A percentile compares a stretch with the other conserved stretches of the same genome.
Evolutionary conservation across 768 basidiomycete genomes (phyloP).

Genomic region (Boletus subcaerulescens): DNA sequence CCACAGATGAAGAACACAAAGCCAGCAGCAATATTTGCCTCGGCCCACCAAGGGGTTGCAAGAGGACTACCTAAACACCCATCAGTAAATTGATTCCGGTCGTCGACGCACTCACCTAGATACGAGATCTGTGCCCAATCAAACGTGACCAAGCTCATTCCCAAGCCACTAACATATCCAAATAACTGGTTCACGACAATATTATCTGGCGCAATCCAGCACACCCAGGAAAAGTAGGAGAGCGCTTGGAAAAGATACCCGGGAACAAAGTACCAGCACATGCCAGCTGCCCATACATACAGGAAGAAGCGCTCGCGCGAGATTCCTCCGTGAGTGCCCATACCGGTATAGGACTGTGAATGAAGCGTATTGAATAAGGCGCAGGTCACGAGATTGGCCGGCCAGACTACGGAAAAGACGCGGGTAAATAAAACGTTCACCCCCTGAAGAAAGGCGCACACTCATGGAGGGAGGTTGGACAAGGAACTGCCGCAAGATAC

Average conservation of each 20-base stretch:
- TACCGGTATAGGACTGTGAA: slow-evolving; percentile 46
- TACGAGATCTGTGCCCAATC: slow-evolving; percentile 71
- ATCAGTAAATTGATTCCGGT: neutral
- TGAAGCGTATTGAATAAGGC: slow-evolving; percentile 76
- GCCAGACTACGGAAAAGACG: slow-evolving; percentile 66
- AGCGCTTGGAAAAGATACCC: slow-evolving; percentile 71
- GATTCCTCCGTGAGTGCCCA: slow-evolving; percentile 43
- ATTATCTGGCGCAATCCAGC: slow-evolving; percentile 72
- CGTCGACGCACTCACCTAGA: slow-evolving; percentile 12
- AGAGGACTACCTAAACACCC: slow-evolving; percentile 44
- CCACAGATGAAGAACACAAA: slow-evolving; percentile 66
- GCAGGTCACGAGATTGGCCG: slow-evolving; percentile 64
- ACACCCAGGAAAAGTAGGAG: slow-evolving; percentile 57
- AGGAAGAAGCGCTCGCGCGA: slow-evolving; percentile 53
- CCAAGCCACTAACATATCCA: slow-evolving; percentile 51
- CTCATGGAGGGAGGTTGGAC: slow-evolving; percentile 65
- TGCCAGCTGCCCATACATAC: slow-evolving; percentile 35
- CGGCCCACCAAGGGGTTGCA: slow-evolving; percentile 81
- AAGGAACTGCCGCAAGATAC: slow-evolving; percentile 55
- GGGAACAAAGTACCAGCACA: slow-evolving; percentile 57
- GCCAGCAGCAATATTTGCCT: slow-evolving; percentile 62
- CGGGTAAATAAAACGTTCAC: neutral
- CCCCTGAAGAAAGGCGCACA: slow-evolving; percentile 23
- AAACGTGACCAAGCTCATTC: slow-evolving; percentile 76
- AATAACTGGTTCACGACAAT: slow-evolving; percentile 72